Percentiles rank a stretch among this genome's conserved stretches.
Evolutionary conservation across 306 rosid species (phyloP).

Genomic region (Dryas alaskensis): DNA sequence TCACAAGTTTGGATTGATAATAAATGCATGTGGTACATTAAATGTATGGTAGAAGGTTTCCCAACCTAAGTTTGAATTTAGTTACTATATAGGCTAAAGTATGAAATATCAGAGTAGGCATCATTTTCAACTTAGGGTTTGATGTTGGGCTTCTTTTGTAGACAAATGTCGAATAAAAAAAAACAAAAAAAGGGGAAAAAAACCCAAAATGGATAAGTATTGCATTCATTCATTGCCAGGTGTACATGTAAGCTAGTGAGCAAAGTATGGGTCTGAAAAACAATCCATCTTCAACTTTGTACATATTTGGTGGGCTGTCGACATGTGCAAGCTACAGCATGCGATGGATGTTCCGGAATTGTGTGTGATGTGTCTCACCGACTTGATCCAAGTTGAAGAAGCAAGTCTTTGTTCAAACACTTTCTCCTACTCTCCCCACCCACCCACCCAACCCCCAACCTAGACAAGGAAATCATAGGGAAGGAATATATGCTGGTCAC

Average conservation of each 20-base stretch:
- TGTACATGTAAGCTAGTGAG: neutral
- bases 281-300: neutral
- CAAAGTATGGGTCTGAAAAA: neutral
- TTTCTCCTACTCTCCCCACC: neutral
- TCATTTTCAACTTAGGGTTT: neutral
- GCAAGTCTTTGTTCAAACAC: slow-evolving; percentile 17
- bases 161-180: neutral
- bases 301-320: neutral
- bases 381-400: neutral
- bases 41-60: too few species aligned
- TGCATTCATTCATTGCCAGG: neutral
- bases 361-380: neutral
- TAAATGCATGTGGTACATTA: too few species aligned
- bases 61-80: too few species aligned
- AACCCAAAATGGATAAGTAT: neutral
- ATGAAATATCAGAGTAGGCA: too few species aligned
- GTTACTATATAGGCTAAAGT: too few species aligned
- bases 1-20: too few species aligned
- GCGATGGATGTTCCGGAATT: neutral
- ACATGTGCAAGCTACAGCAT: neutral
- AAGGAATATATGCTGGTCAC: neutral
- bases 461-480: neutral
- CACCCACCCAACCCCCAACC: slow-evolving; percentile 6
- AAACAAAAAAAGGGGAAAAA: neutral
- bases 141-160: neutral